These are phyloP conservation scores for Aureobasidium namibiae DNA, from an alignment of 2,329 filamentous ascomycete species.

Conservation along the genomic window DNA sequence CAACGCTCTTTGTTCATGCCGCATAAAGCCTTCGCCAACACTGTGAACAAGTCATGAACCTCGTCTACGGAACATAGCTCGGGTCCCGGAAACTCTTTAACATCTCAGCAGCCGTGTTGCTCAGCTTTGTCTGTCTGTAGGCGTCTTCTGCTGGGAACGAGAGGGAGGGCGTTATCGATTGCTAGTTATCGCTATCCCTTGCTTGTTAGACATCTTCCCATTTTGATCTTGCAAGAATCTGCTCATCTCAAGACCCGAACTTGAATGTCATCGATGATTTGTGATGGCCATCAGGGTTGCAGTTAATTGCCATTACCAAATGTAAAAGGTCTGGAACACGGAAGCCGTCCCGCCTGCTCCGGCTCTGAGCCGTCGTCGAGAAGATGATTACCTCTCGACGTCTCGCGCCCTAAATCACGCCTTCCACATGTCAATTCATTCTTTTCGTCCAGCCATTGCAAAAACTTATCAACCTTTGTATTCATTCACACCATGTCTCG, in stretches of 20 bases:
- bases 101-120: neutral
- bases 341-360: neutral
- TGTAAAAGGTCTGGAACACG: neutral
- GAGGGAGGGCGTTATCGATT: too few species aligned
- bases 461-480: neutral
- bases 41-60: neutral
- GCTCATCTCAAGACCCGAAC: neutral
- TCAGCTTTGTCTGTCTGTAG: too few species aligned
- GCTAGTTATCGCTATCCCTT: neutral
- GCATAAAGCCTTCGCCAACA: neutral
- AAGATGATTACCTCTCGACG: neutral
- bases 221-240: neutral
- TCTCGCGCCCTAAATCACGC: neutral
- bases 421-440: neutral
- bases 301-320: neutral
- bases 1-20: neutral
- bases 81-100: too few species aligned
- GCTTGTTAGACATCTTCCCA: neutral
- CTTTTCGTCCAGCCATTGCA: neutral
- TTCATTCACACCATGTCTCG: neutral
- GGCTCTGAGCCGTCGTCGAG: neutral
- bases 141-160: too few species aligned
- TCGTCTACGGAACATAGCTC: too few species aligned
- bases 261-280: neutral
- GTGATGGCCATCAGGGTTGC: conserved; percentile 2